These are phyloP conservation scores for Penicillium malachiteum DNA, from an alignment of 495 filamentous ascomycete genomes.

Conservation along the genomic window DNA sequence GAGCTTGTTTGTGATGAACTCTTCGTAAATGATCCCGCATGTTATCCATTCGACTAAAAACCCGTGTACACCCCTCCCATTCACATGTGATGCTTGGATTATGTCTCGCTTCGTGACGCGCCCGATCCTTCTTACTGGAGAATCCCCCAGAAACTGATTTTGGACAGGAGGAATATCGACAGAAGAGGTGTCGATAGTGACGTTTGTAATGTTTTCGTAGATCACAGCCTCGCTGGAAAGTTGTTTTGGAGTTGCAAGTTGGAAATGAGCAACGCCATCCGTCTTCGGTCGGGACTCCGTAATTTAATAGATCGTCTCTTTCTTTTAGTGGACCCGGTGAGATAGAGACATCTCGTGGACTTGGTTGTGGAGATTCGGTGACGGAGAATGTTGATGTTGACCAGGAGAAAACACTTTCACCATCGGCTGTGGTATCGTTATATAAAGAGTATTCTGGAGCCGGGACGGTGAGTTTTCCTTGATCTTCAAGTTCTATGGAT, in stretches of 20 bases:
- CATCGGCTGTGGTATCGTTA: background rate
- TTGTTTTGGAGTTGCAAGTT: constrained; percentile 50
- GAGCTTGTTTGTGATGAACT: constrained; percentile 31
- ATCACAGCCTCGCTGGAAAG: constrained; percentile 57
- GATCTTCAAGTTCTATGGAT: background rate
- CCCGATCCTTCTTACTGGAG: constrained; percentile 57
- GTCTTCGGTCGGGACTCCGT: background rate
- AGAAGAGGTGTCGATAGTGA: constrained; percentile 57
- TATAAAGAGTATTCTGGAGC: background rate
- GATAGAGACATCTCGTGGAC: background rate
- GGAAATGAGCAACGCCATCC: constrained; percentile 54
- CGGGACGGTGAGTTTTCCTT: background rate
- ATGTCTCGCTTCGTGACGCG: constrained; percentile 57
- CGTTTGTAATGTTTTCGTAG: constrained; percentile 60
- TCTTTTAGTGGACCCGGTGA: background rate
- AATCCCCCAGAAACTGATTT: constrained; percentile 53
- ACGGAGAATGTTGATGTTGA: background rate
- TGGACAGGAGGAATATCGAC: constrained; percentile 53
- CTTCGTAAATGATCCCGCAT: constrained; percentile 54
- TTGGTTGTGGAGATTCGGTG: background rate
- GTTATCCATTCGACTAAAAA: constrained; percentile 61
- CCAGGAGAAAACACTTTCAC: constrained; percentile 1
- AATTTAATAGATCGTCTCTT: background rate
- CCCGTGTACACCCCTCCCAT: constrained; percentile 50
- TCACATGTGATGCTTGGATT: constrained; percentile 54